Base-by-base conservation (phyloP, 2,329 filamentous ascomycete genomes). In the Monosporascus sp. region DNA sequence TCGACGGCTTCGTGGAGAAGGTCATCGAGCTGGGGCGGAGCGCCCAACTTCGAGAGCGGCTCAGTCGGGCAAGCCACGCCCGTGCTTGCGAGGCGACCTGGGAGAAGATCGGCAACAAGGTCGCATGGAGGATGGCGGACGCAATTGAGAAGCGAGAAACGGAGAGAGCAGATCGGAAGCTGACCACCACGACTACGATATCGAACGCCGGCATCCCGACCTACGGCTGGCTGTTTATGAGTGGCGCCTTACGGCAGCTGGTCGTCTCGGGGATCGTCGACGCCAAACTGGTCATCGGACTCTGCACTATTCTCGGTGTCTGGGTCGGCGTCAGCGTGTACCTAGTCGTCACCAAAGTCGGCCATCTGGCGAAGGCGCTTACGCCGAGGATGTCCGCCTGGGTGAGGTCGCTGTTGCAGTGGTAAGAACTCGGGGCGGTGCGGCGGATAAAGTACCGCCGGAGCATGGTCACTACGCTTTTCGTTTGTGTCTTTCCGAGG, bases 101-200 rank as follows among this genome's bases (percentile, higher is more conserved):
- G 86, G 84, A 87, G 54, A 85, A 80, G 70, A 86, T 88, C 67
- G 86, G 87, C 70, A 86, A 86, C 61, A 81, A 80, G 48, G 85
- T 87, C 1, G 86, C 86, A 3, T 83, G 82, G 77, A 78, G 81
- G 53, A 81, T 88, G 70, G 72, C 77, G 3, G 76, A 80, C 49
- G 72, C 71, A n/a, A 78, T 82, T 48, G 72, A 75, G 17, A 72
- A 78, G 46, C 68, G 78, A 22, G 68, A 72, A 48, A 64, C 59
- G 26, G 72, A 72, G 52, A 55, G 60, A 51, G 57, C 57, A 45
- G 49, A 27, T 46, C 62, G 65, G 53, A 67, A 70, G 31, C 64
- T 71, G 35, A 63, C 48, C 14, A 40, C 48, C 1, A 38, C 48
- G 43, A 31, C 14, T 38, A 48, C 47, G 37, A 24, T 17, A 50